Base-by-base conservation (phyloP, 768 basidiomycete species). In the Amanita brunnescens region DNA sequence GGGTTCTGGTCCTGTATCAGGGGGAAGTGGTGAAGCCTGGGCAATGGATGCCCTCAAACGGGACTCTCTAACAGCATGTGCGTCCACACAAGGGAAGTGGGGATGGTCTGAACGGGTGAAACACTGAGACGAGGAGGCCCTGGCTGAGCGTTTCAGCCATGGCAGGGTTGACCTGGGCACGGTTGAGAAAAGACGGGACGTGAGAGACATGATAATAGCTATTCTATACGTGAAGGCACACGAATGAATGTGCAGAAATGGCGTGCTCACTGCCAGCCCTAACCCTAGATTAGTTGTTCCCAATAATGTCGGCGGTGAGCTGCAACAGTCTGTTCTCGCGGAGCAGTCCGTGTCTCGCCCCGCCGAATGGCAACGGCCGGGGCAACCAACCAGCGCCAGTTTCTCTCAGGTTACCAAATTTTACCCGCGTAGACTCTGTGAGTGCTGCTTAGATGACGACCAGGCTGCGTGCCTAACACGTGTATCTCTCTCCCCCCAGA, bases 71-170 rank as follows among this genome's bases (percentile, higher is more conserved):
- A 73, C 74, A 3, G 84, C 81, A 56, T 92, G 90, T 1, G 87
- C 87, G 51, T 91, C 88, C 16, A 92, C 88, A 57, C 90, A 92
- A 5, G 90, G 77, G 68, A 92, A 84, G 52, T 60, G 68, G 32
- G 67, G 68, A 26, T 57, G 58, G 30, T 51, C 30, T 16, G 41
- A 43, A 21, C 21, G 44, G 10, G 21, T 45, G 32, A 33, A 48
- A 47, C 13, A 49, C 33, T 52, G 40, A 51, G 60, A 24, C 7
- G 54, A 59, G 37, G 50, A 53, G 30, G 52, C 40, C 13, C 38
- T 52, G 38, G 40, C 16, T 8, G 46, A 3, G 43, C 37, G 26
- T 37, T 48, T 49, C 16, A 51, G 35, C 18, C 32, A 41, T 9
- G 18, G 38, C 9, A 38, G 10, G 12, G 45, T 34, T 12, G 35